Conservation (phyloP, 441 rosid species). For the Isatis lusitanica region DNA sequence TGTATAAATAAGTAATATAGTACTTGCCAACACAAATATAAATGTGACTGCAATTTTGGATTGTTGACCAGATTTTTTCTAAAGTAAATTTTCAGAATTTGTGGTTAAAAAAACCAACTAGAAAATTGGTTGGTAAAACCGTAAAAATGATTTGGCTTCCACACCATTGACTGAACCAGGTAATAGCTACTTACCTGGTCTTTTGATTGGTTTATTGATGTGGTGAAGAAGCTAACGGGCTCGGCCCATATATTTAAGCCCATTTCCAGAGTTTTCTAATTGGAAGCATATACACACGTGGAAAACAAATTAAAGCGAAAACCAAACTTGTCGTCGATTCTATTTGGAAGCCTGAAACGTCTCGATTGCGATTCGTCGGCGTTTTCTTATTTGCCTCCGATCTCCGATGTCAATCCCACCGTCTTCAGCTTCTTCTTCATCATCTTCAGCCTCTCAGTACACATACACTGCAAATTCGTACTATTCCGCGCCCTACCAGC, state of each 20-base stretch:
- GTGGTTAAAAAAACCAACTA: neutral
- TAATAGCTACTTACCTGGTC: neutral
- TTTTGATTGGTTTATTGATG: neutral
- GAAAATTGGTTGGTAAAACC: neutral
- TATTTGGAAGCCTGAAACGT: neutral
- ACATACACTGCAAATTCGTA: constrained; percentile 41
- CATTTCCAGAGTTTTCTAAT: neutral
- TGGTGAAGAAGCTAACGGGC: constrained; percentile 1
- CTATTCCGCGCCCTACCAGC: constrained; percentile 52
- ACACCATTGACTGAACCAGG: neutral
- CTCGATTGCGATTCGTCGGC: constrained; percentile 10
- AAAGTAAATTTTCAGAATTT: neutral
- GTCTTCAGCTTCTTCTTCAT: constrained; percentile 38
- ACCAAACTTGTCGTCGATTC: constrained; percentile 8
- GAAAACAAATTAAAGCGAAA: neutral
- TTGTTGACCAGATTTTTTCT: neutral
- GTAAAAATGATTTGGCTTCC: neutral
- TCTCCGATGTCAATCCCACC: constrained; percentile 43
- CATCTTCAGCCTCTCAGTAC: constrained; percentile 49
- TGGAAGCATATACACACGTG: neutral
- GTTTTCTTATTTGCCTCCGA: neutral
- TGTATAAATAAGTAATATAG: neutral
- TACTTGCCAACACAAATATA: neutral
- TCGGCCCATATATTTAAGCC: constrained; percentile 5
- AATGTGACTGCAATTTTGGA: neutral